Evolutionary conservation across 305 asterid genomes (phyloP), one percentile per base, ranked within the genome.

Genomic region (Fraxinus latifolia): DNA sequence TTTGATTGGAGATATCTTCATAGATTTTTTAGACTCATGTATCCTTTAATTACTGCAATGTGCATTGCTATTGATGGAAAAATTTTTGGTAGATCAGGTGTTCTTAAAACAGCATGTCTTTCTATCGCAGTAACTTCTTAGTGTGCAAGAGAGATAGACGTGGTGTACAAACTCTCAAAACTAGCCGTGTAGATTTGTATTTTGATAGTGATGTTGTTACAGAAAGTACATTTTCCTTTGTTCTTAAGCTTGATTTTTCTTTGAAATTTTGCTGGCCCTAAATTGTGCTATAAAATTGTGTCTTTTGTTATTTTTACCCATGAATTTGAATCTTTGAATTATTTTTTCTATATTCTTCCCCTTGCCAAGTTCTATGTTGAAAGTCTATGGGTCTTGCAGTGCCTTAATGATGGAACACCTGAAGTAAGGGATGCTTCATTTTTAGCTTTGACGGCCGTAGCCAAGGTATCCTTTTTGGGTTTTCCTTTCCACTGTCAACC

Each of bases 341-440:
- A 14, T 17, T 83, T 34, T 39, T 71, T 58, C 19, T 73, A 67
- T 70, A 3, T 81, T 12, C 70, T 44, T 68, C 67, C 79, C 55
- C 79, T 82, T 71, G 81, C 82, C 37, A 58, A 82, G 71, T 25
- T 68, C 44, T 74, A 67, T 37, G 81, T 50, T 74, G 65, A 23
- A 70, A 58, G 44, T 80, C 4, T 44, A 78, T 82, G 74, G 47
- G 36, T 82, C 37, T 33, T 90, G 83, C 90, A 95, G 99, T 88
- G 91, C 87, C 96, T 96, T 76, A 95, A 95, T 89, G 99, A 96
- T 84, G 99, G 99, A 84, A 96, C 99, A 74, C 99, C 99, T 78
- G 99, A 96, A 1, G 99, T 96, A 82, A 91, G 99, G 89, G 99
- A 96, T 95, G 98, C 99, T 70, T 97, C 99, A 50, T 96, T 96